Evolutionary conservation across 129 eudicot genomes (phyloP).

Genomic region (Apium graveolens): DNA sequence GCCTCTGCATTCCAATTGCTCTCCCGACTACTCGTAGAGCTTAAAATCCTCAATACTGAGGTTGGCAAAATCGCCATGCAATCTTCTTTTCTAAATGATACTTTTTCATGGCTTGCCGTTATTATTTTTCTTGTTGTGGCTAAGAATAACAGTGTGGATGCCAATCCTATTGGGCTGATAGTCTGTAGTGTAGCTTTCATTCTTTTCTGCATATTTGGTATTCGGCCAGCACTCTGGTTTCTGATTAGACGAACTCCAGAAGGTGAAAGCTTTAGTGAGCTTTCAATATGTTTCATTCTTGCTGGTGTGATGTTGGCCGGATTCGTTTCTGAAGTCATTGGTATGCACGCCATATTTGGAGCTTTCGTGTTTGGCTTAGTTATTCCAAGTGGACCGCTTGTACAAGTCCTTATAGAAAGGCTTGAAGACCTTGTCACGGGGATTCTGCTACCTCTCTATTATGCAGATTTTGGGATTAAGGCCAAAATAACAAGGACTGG

Average conservation of each 20-base stretch:
- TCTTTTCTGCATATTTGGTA: slow-evolving; percentile 6
- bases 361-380: slow-evolving; percentile 23
- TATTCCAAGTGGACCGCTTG: slow-evolving; percentile 24
- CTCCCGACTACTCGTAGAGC: slow-evolving; percentile 24
- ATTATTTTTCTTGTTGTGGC: slow-evolving; percentile 1
- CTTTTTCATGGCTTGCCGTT: background rate
- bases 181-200: slow-evolving; percentile 7
- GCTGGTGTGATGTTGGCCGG: slow-evolving; percentile 23
- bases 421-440: slow-evolving; percentile 26
- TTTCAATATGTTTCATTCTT: slow-evolving; percentile 17
- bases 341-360: slow-evolving; percentile 24
- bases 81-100: slow-evolving; percentile 16
- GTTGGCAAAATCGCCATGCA: slow-evolving; percentile 19
- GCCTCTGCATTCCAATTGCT: slow-evolving; percentile 27
- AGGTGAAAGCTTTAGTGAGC: slow-evolving; percentile 15
- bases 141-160: background rate
- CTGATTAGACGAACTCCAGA: slow-evolving; percentile 17
- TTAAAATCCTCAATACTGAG: slow-evolving; percentile 17
- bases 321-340: slow-evolving; percentile 24
- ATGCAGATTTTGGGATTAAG: slow-evolving; percentile 15
- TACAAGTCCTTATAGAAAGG: slow-evolving; percentile 14
- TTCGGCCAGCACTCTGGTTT: slow-evolving; percentile 17
- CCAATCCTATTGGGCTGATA: slow-evolving; percentile 12
- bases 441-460: slow-evolving; percentile 23
- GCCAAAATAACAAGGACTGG: background rate